phyloP scores from a whole-genome alignment of 768 basidiomycete genomes.

The Lactarius deliciosus region DNA sequence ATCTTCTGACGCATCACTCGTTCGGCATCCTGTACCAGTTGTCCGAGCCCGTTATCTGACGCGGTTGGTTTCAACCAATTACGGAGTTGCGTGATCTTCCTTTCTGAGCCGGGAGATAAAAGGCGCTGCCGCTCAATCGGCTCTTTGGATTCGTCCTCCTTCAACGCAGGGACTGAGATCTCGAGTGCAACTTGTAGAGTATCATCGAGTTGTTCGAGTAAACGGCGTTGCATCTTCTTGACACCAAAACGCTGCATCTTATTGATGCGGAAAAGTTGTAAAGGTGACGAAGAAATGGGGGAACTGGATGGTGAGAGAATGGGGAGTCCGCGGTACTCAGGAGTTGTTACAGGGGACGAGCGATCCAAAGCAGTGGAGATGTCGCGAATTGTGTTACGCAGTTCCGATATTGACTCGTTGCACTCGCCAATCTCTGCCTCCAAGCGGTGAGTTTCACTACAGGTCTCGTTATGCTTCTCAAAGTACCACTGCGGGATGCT shows the following conservation, averaged over 20 bases:
- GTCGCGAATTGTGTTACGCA: slow-evolving; percentile 83
- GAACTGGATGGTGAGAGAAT: slow-evolving; percentile 75
- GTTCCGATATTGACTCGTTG: slow-evolving; percentile 89
- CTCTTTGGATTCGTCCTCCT: slow-evolving; percentile 88
- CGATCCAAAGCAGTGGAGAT: slow-evolving; percentile 70
- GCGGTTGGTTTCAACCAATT: slow-evolving; percentile 85
- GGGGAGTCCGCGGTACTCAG: slow-evolving; percentile 87
- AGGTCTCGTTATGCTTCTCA: slow-evolving; percentile 99
- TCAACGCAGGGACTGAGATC: slow-evolving; percentile 82
- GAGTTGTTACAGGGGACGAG: slow-evolving; percentile 60
- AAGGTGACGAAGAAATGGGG: slow-evolving; percentile 68
- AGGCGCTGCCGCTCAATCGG: slow-evolving; percentile 92
- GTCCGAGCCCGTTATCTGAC: slow-evolving; percentile 79
- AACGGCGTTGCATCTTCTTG: slow-evolving; percentile 75
- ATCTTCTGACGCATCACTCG: slow-evolving; percentile 90
- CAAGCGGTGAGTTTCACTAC: slow-evolving; percentile 91
- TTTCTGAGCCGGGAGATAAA: slow-evolving; percentile 85
- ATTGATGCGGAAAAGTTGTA: slow-evolving; percentile 67
- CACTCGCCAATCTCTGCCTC: slow-evolving; percentile 93
- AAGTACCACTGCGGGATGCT: slow-evolving; percentile 99
- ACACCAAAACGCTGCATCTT: slow-evolving; percentile 80
- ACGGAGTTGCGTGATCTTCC: slow-evolving; percentile 78
- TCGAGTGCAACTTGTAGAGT: slow-evolving; percentile 77
- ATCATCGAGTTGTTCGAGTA: slow-evolving; percentile 86
- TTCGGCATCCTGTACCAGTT: slow-evolving; percentile 85